These are phyloP conservation scores for Puccinia hordei DNA, from an alignment of 1,284 basidiomycete genomes.

Conservation along the genomic window DNA sequence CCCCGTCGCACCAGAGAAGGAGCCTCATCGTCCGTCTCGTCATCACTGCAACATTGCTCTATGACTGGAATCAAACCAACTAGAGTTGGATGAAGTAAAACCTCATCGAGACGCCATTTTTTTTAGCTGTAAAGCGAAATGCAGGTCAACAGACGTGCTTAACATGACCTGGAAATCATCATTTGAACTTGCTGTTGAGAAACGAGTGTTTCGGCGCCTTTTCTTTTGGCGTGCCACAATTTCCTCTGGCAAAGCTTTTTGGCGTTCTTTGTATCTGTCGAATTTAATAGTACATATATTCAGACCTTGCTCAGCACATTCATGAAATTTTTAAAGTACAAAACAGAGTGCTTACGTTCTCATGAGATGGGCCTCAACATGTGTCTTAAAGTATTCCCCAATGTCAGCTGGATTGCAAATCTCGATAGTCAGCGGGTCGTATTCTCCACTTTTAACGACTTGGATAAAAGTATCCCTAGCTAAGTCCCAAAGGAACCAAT, in stretches of 20 bases:
- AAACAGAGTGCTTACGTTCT: not conserved
- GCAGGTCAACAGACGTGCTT: not conserved
- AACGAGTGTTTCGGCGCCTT: not conserved
- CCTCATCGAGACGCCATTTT: not conserved
- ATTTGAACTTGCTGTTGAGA: not conserved
- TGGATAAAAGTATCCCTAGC: not conserved
- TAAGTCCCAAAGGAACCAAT: slow-evolving; percentile 31
- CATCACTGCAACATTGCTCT: not conserved
- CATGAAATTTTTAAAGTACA: not conserved
- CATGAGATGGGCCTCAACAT: not conserved
- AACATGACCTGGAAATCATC: not conserved
- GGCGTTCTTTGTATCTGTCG: not conserved
- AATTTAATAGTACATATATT: not conserved
- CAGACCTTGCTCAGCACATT: no score
- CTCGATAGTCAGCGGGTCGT: not conserved
- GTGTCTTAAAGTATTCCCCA: not conserved
- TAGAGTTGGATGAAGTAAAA: not conserved
- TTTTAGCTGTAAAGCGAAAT: not conserved
- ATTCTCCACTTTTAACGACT: slow-evolving; percentile 18
- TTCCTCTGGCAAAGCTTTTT: not conserved
- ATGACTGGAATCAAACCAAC: not conserved
- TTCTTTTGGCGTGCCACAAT: not conserved
- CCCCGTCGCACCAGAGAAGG: not conserved
- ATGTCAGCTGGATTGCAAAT: not conserved
- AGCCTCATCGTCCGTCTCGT: slow-evolving; percentile 30